Evolutionary conservation across 2,329 filamentous ascomycete species (phyloP).

Genomic region (Davidsoniella eucalypti): DNA sequence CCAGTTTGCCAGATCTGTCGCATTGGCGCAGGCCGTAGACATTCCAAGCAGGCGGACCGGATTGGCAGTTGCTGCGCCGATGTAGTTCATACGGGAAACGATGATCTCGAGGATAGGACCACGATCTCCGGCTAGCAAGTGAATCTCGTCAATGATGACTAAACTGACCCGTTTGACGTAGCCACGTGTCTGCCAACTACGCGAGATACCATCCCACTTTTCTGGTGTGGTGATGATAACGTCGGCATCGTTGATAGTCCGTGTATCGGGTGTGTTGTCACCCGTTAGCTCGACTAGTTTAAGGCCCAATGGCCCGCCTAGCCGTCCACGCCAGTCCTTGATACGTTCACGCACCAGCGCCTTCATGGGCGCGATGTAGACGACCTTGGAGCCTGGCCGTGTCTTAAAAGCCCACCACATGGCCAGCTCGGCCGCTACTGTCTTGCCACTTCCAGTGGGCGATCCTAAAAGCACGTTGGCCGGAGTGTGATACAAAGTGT

Average conservation of each 20-base stretch:
- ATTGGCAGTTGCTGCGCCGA: slow-evolving; percentile 81
- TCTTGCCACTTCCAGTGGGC: slow-evolving; percentile 94
- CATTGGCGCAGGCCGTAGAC: slow-evolving; percentile 97
- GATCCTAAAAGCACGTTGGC: slow-evolving; percentile 90
- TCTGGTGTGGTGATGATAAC: slow-evolving; percentile 99
- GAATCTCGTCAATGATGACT: slow-evolving; percentile 97
- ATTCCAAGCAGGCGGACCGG: slow-evolving; percentile 88
- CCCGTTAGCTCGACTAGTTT: slow-evolving; percentile 88
- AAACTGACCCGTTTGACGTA: slow-evolving; percentile 91
- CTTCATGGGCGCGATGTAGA: slow-evolving; percentile 99
- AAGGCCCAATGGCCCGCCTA: slow-evolving; percentile 68
- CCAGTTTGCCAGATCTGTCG: slow-evolving; percentile 87
- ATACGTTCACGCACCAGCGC: slow-evolving; percentile 92
- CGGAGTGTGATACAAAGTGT: slow-evolving; percentile 82
- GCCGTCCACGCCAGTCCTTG: slow-evolving; percentile 76
- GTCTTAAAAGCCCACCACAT: slow-evolving; percentile 99
- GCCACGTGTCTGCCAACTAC: slow-evolving; percentile 94
- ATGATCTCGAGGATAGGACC: slow-evolving; percentile 98
- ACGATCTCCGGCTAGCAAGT: slow-evolving; percentile 87
- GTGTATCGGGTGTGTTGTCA: slow-evolving; percentile 94
- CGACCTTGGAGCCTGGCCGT: slow-evolving; percentile 86
- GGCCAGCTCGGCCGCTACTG: slow-evolving; percentile 82
- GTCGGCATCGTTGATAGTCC: slow-evolving; percentile 87
- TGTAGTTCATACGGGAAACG: slow-evolving; percentile 91
- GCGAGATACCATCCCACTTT: slow-evolving; percentile 98